phyloP scores from a whole-genome alignment of 139 green algal genomes.

The Microglena sp. region DNA sequence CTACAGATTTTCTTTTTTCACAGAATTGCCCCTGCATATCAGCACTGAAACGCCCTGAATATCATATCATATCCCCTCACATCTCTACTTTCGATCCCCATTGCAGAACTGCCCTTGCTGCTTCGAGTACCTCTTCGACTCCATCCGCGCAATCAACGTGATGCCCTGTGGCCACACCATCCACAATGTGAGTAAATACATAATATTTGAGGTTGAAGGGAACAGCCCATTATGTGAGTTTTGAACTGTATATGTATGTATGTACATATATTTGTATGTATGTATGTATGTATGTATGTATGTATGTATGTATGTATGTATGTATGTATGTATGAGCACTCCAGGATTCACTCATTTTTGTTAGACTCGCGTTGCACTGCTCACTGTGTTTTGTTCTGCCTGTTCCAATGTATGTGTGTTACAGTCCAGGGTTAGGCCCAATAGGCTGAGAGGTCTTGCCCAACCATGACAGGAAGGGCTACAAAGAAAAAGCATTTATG shows the following conservation, averaged over 20 bases:
- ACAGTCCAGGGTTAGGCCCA: too few relatives aligned
- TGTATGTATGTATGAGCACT: constrained; percentile 2
- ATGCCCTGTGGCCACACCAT: constrained; percentile 90
- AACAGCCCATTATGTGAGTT: not conserved
- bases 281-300: constrained; percentile 2
- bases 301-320: constrained; percentile 2
- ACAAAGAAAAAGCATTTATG: too few relatives aligned
- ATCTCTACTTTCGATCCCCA: too few relatives aligned
- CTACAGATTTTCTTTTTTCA: too few relatives aligned
- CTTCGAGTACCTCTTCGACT: constrained; percentile 91
- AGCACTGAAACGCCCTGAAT: too few relatives aligned
- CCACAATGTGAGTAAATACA: constrained; percentile 58
- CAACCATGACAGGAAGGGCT: too few relatives aligned
- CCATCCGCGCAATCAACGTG: constrained; percentile 67
- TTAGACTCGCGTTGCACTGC: not conserved
- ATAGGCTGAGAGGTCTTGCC: too few relatives aligned
- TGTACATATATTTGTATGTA: not conserved
- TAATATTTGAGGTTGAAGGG: too few relatives aligned
- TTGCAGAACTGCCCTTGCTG: constrained; percentile 63
- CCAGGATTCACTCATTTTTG: not conserved
- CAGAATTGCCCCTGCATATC: too few relatives aligned
- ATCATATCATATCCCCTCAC: too few relatives aligned
- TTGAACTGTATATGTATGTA: not conserved
- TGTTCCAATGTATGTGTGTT: not conserved
- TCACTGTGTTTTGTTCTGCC: constrained; percentile 2